phyloP scores from a whole-genome alignment of 2,329 filamentous ascomycete genomes.

The Aspergillus transmontanensis region DNA sequence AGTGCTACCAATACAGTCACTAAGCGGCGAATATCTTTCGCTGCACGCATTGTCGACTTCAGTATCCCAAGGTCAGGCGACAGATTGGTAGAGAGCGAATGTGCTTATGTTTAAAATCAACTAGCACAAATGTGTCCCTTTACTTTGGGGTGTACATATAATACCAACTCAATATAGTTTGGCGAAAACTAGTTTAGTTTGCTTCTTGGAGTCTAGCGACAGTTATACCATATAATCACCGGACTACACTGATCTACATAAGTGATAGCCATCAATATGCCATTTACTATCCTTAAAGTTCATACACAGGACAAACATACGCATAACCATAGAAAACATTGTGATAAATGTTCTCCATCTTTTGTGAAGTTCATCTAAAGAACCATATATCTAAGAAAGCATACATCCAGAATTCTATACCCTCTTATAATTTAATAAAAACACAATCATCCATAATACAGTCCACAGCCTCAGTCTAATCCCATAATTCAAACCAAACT shows the following conservation, averaged over 20 bases:
- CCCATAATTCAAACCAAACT: too few species aligned
- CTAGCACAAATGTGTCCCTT: not conserved
- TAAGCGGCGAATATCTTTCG: constrained; percentile 33
- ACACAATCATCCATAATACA: not conserved
- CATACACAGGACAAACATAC: not conserved
- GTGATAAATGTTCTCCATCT: not conserved
- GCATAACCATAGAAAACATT: not conserved
- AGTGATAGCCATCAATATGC: not conserved
- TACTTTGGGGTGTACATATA: not conserved
- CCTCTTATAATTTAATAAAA: not conserved
- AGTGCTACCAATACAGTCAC: not conserved
- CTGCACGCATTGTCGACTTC: constrained; percentile 40
- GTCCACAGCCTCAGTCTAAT: too few species aligned
- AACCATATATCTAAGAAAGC: not conserved
- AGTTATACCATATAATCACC: not conserved
- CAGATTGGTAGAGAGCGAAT: constrained; percentile 22
- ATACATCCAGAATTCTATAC: not conserved
- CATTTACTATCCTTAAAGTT: not conserved
- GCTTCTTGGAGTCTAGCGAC: not conserved
- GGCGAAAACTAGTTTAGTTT: not conserved
- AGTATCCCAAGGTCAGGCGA: constrained; percentile 35
- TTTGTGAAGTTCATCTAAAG: not conserved
- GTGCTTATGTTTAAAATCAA: not conserved
- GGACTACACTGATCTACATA: not conserved
- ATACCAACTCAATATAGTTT: not conserved